Conservation (phyloP, 176 grass and related monocot genomes). For the Themeda triandra region DNA sequence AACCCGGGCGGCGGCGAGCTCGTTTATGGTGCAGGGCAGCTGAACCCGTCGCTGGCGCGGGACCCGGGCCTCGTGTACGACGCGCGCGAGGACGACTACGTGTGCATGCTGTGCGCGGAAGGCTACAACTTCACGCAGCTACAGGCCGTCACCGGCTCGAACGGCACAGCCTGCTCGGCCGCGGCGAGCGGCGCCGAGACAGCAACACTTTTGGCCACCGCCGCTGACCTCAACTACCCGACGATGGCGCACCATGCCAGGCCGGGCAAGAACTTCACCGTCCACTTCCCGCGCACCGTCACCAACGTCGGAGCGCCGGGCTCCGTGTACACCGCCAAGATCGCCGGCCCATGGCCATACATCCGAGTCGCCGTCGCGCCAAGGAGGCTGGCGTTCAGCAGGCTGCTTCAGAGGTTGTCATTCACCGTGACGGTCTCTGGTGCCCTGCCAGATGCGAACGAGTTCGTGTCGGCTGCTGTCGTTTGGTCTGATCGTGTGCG, state of each 20-base stretch:
- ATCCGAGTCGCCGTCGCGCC: slow-evolving; percentile 11
- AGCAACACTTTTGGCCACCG: too few relatives aligned
- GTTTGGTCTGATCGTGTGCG: slow-evolving; percentile 33
- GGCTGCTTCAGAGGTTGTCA: not conserved
- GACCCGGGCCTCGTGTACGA: slow-evolving; percentile 46
- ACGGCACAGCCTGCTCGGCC: not conserved
- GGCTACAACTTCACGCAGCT: slow-evolving; percentile 44
- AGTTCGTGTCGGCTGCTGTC: slow-evolving; percentile 17
- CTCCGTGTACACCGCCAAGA: slow-evolving; percentile 11
- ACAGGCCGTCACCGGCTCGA: not conserved
- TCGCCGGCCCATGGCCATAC: not conserved
- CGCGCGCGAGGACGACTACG: slow-evolving; percentile 19
- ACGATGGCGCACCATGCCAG: slow-evolving; percentile 29
- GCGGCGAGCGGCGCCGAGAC: too few relatives aligned
- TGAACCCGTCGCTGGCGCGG: slow-evolving; percentile 13
- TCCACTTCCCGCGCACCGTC: slow-evolving; percentile 32
- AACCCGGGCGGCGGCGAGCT: slow-evolving; percentile 38
- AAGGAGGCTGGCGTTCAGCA: slow-evolving; percentile 7
- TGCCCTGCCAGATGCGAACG: not conserved
- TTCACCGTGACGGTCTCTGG: slow-evolving; percentile 25
- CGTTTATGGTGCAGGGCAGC: slow-evolving; percentile 39
- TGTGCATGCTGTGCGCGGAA: slow-evolving; percentile 42
- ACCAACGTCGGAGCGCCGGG: slow-evolving; percentile 40
- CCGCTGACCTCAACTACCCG: slow-evolving; percentile 46
- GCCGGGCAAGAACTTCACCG: not conserved